Evolutionary conservation across 2,329 filamentous ascomycete species (phyloP).

Genomic region (Lachnum nothofagi): DNA sequence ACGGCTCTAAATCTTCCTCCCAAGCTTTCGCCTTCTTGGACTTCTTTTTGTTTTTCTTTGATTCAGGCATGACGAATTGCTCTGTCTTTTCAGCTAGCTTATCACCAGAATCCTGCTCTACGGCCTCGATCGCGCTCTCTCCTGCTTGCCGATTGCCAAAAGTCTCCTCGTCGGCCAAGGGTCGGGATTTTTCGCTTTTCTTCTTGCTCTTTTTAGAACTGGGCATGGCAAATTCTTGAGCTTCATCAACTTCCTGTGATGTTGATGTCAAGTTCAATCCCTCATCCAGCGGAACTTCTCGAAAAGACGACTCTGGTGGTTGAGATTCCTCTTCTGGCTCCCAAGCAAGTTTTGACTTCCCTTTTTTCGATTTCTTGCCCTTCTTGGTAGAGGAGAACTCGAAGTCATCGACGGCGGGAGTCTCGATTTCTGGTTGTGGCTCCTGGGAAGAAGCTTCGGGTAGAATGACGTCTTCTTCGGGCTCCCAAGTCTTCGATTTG

Average conservation of each 20-base stretch:
- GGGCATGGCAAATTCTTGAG: conserved; percentile 8
- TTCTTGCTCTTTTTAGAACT: conserved; percentile 19
- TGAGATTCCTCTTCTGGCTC: conserved; percentile 10
- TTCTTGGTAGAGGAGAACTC: conserved; percentile 19
- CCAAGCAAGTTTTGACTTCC: conserved; percentile 20
- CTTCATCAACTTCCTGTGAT: conserved; percentile 9
- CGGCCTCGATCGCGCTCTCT: not conserved
- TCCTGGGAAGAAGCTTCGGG: conserved; percentile 1
- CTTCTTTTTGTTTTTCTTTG: conserved; percentile 33
- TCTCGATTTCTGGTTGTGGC: not conserved
- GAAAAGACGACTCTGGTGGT: not conserved
- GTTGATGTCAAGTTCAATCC: not conserved
- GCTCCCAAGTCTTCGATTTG: not conserved
- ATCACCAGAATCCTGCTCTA: not conserved
- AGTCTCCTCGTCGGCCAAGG: conserved; percentile 1
- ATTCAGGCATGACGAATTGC: conserved; percentile 4
- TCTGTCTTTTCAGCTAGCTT: not conserved
- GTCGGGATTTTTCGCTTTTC: conserved; percentile 17
- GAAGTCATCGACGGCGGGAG: not conserved
- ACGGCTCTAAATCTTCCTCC: conserved; percentile 5
- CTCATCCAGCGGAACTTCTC: conserved; percentile 1
- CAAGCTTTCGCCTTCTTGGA: conserved; percentile 23
- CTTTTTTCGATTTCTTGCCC: conserved; percentile 35
- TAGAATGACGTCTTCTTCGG: conserved; percentile 1
- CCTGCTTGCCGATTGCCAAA: not conserved